A percentile compares a stretch with the other conserved stretches of the same genome.
These are phyloP conservation scores for Salix udensis DNA, from an alignment of 345 rosid genomes.

Conservation along the genomic window DNA sequence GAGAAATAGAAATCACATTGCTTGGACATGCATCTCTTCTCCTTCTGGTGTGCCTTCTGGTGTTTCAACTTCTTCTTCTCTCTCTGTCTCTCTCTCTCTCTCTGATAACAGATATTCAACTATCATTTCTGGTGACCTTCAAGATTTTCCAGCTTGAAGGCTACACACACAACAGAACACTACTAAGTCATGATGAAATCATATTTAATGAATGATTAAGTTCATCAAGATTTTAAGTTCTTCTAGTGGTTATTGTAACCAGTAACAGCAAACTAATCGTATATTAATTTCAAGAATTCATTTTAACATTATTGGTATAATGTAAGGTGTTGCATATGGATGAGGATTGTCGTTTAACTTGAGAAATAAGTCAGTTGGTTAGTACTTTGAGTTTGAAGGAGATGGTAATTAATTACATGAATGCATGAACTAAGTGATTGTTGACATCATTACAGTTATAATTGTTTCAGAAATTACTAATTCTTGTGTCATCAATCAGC, in stretches of 20 bases:
- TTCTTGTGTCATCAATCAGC: conserved; percentile 41
- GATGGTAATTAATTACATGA: not conserved
- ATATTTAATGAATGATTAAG: not conserved
- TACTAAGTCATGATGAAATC: not conserved
- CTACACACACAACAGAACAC: not conserved
- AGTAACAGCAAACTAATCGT: not conserved
- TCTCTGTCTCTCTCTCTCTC: not conserved
- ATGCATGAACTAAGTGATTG: not conserved
- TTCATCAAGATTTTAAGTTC: not conserved
- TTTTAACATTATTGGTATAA: not conserved
- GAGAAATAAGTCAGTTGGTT: not conserved
- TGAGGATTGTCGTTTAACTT: not conserved
- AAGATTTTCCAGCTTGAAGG: not conserved
- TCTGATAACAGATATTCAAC: not conserved
- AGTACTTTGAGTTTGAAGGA: not conserved
- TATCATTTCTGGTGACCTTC: not conserved
- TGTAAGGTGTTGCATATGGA: not conserved
- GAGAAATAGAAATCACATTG: not conserved
- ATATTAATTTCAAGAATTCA: not conserved
- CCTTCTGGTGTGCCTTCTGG: not conserved
- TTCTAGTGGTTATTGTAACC: not conserved
- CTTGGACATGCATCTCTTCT: not conserved
- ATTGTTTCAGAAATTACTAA: conserved; percentile 19
- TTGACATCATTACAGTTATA: not conserved
- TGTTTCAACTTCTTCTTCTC: not conserved